Evolutionary conservation across 2,329 filamentous ascomycete species (phyloP).

Genomic region (Phaeophleospora eucalypticola): DNA sequence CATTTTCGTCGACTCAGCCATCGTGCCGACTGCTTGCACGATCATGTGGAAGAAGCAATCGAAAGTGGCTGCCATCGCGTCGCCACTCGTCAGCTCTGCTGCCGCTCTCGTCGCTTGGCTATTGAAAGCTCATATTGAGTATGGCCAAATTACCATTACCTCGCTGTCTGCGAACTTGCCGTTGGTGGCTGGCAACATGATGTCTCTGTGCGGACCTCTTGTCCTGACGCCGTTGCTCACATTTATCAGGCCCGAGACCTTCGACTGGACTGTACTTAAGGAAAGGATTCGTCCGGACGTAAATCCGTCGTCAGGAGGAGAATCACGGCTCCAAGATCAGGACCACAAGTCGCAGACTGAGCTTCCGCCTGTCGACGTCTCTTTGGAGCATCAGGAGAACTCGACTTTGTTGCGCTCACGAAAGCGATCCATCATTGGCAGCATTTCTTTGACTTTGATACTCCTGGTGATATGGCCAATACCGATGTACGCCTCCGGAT

Average conservation of each 20-base stretch:
- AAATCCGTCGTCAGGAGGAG: constrained; percentile 12
- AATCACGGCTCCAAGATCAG: neutral
- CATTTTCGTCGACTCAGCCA: constrained; percentile 25
- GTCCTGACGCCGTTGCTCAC: constrained; percentile 62
- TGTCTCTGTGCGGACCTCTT: constrained; percentile 61
- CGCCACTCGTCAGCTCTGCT: constrained; percentile 49
- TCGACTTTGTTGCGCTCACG: constrained; percentile 51
- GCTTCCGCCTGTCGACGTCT: neutral
- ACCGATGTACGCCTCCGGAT: constrained; percentile 46
- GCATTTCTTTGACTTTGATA: constrained; percentile 56
- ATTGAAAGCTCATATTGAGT: constrained; percentile 13
- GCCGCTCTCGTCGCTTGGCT: constrained; percentile 41
- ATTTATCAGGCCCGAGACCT: constrained; percentile 62
- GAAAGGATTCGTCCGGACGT: constrained; percentile 24
- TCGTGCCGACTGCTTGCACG: constrained; percentile 31
- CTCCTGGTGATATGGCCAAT: constrained; percentile 49
- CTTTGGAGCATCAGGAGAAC: constrained; percentile 35
- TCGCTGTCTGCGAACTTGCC: constrained; percentile 10
- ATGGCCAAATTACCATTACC: constrained; percentile 17
- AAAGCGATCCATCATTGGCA: constrained; percentile 16
- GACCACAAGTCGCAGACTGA: neutral
- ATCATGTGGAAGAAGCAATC: constrained; percentile 31
- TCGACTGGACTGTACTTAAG: constrained; percentile 76
- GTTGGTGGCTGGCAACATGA: constrained; percentile 61
- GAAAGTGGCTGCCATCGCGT: constrained; percentile 5